A percentile compares a stretch with the other conserved stretches of the same genome.
phyloP scores from a whole-genome alignment of 2,329 filamentous ascomycete species.

The Penicillium capsulatum region DNA sequence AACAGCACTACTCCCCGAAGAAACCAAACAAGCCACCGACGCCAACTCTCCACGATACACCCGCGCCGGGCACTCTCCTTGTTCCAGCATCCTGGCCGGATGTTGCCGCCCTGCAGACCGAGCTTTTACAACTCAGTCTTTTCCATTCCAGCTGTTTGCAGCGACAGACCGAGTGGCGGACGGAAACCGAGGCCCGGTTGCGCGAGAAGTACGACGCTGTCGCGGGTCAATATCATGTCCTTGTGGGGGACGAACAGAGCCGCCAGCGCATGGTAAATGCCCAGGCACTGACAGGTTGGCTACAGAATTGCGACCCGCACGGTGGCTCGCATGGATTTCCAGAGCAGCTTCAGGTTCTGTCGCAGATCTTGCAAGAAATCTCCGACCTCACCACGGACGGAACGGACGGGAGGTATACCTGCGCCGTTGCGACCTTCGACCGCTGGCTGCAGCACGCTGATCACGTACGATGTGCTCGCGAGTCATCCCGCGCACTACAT shows the following conservation, averaged over 20 bases:
- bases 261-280: slow-evolving; percentile 33
- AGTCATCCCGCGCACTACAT: slow-evolving; percentile 6
- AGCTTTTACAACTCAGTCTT: slow-evolving; percentile 43
- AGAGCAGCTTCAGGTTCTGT: slow-evolving; percentile 38
- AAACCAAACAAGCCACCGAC: slow-evolving; percentile 30
- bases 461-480: slow-evolving; percentile 21
- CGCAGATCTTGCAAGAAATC: slow-evolving; percentile 38
- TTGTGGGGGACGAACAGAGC: slow-evolving; percentile 32
- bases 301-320: slow-evolving; percentile 29
- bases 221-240: slow-evolving; percentile 31
- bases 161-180: slow-evolving; percentile 30
- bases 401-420: slow-evolving; percentile 28
- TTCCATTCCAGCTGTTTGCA: slow-evolving; percentile 33
- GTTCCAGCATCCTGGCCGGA: slow-evolving; percentile 34
- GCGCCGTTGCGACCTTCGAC: slow-evolving; percentile 32
- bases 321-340: slow-evolving; percentile 29
- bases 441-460: slow-evolving; percentile 33
- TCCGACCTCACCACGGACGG: slow-evolving; percentile 28
- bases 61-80: slow-evolving; percentile 16
- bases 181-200: slow-evolving; percentile 27
- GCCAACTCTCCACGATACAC: slow-evolving; percentile 11
- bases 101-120: slow-evolving; percentile 37
- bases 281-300: slow-evolving; percentile 34
- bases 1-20: slow-evolving; percentile 39
- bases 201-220: slow-evolving; percentile 35